These are phyloP conservation scores for Agaricus subrufescens DNA, from an alignment of 768 basidiomycete species.

Conservation along the genomic window DNA sequence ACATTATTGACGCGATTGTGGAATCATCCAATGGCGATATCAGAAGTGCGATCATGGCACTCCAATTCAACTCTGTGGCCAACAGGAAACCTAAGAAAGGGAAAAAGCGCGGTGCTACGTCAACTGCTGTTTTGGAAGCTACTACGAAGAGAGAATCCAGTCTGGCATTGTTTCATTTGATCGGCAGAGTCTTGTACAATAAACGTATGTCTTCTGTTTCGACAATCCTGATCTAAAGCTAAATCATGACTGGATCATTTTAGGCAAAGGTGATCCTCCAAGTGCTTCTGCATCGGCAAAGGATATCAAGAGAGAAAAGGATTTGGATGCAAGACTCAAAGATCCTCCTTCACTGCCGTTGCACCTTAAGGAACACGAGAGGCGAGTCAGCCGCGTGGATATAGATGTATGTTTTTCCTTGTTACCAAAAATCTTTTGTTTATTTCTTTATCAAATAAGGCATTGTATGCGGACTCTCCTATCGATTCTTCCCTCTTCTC, in stretches of 20 bases:
- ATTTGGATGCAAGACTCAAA: constrained; percentile 47
- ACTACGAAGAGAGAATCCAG: constrained; percentile 83
- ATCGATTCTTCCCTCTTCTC: constrained; percentile 89
- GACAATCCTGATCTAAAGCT: not conserved
- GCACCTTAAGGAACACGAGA: constrained; percentile 55
- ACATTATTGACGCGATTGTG: constrained; percentile 70
- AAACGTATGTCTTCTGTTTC: constrained; percentile 60
- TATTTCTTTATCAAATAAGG: constrained; percentile 30
- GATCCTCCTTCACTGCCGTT: constrained; percentile 54
- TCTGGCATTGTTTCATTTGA: constrained; percentile 83
- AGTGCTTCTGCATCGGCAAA: constrained; percentile 50
- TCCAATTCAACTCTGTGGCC: constrained; percentile 76
- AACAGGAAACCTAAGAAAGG: constrained; percentile 22
- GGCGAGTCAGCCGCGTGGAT: constrained; percentile 70
- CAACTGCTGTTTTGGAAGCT: constrained; percentile 53
- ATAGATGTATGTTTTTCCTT: constrained; percentile 38
- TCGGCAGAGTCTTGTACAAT: constrained; percentile 93
- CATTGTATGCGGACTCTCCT: constrained; percentile 76
- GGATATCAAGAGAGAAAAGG: constrained; percentile 58
- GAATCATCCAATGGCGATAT: constrained; percentile 88
- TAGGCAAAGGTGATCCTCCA: constrained; percentile 75
- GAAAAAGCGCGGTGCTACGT: constrained; percentile 29
- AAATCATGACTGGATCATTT: not conserved
- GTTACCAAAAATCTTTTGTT: not conserved
- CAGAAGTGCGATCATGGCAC: constrained; percentile 86